phyloP scores from a whole-genome alignment of 1,284 basidiomycete species.

The Ceratobasidium sp. region DNA sequence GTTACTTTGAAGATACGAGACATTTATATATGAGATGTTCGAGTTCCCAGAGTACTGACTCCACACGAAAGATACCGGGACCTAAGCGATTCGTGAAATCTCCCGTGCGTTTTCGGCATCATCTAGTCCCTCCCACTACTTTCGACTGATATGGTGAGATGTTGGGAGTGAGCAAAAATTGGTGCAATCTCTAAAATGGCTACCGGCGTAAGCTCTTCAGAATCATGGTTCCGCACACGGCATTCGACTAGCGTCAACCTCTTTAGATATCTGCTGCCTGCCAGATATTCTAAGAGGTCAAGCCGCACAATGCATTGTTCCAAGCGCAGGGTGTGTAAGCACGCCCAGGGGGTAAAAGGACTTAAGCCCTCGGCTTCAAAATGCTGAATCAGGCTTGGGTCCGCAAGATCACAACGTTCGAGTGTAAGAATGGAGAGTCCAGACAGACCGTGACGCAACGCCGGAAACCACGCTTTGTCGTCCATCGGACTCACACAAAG shows the following conservation, averaged over 20 bases:
- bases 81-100: background rate
- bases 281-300: background rate
- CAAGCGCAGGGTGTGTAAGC: conserved; percentile 3
- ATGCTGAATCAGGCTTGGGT: background rate
- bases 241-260: background rate
- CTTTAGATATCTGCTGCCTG: conserved; percentile 5
- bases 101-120: background rate
- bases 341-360: background rate
- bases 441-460: background rate
- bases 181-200: background rate
- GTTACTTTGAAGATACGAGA: no score
- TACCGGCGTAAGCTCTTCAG: background rate
- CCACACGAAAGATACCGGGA: no score
- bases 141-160: background rate
- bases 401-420: background rate
- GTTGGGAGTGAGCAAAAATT: background rate
- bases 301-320: background rate
- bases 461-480: background rate
- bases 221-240: background rate
- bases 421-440: background rate
- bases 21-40: no score
- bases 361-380: no score
- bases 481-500: background rate
- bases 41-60: no score
- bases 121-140: background rate